Base-by-base conservation (phyloP, 768 basidiomycete genomes). In the Lactifluus subvellereus region DNA sequence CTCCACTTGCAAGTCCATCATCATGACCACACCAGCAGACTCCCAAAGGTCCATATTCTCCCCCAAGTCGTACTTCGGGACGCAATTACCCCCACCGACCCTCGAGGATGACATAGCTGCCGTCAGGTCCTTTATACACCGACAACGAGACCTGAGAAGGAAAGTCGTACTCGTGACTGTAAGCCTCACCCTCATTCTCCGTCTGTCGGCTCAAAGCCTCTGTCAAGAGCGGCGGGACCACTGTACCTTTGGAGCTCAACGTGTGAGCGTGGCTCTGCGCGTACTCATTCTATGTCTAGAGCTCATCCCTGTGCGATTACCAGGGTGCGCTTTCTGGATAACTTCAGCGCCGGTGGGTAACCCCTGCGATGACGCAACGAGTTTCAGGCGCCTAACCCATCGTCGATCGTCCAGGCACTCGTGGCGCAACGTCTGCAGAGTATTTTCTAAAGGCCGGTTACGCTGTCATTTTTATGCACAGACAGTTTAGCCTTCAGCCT, bases 381-480 rank as follows among this genome's bases (percentile, higher is more conserved):
- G 10, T 58, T 63, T 54, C 61, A 43, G 58, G 8, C 14, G 11
- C 47, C 54, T 60, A 49, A 64, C 60, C 33, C 48, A n/a, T 51
- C 50, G 57, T 52, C 47, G 59, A 11, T 9, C 16, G 49, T 22
- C 9, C 60, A 91, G 95, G 96, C 57, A 99, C 97, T 20, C 83
- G 97, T 71, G 97, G 97, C 48, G 92, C 97, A 35, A 94, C 96
- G 0, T 98, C 97, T 20, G 96, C 97, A 2, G 97, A 99, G 75
- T 97, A 98, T 77, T 98, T 99, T 73, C 83, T 98, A 64, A 84
- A 88, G 69, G 86, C 90, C 7, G 90, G 88, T 60, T 98, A 98
- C 77, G 94, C 95, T 30, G 97, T 99, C 74, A 94, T 99, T 68
- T 99, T 99, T 78, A 90, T 99, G 84, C 96, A 99, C 74, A 81